Base-by-base conservation (phyloP, 192 early-diverging fungal genomes). In the Mortierella antarctica region DNA sequence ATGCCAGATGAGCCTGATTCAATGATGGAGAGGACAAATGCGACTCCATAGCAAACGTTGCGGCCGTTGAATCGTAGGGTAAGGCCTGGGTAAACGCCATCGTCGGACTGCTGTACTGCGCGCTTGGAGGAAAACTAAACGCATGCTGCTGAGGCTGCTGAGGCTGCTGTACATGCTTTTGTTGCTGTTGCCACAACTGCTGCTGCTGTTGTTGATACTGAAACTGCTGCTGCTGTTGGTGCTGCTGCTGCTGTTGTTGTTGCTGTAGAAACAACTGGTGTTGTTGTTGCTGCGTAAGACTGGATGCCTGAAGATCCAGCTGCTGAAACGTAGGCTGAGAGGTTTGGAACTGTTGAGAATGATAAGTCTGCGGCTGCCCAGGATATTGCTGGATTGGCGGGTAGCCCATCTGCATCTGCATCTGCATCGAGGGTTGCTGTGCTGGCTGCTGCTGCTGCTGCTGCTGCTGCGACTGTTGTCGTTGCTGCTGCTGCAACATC, bases 401-500 rank as follows among this genome's bases (percentile, higher is more conserved):
- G 67, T 45, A 67, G 31, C 58, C 73, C 20, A 67, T 65, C 46
- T 51, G 40, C 12, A 67, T 54, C 53, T 74, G 73, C 5, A 55
- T n/a, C 31, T 57, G 65, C 23, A 6, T 53, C 9, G 46, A 62
- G 7, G 46, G 60, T 6, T 66, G 72, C 48, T 61, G 72, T 14
- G 66, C 64, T 12, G 60, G 64, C 9, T 61, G 72, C 42, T 75
- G 73, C 42, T 51, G 70, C 12, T 64, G 62, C 7, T 74, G 71
- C 41, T 70, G 67, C 13, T 58, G 67, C 5, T 58, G 67, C 44
- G 52, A 49, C 51, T 70, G 68, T 18, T 61, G 68, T 18, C 60
- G 62, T 20, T 73, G 71, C 44, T 73, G 73, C 49, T 67, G 73
- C 40, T 69, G 73, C 6, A 76, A 13, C 46, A 76, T 31, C 45